A percentile compares a stretch with the other conserved stretches of the same genome.
These are phyloP conservation scores for Candida ficus DNA, from an alignment of 805 yeast genomes.

Conservation along the genomic window DNA sequence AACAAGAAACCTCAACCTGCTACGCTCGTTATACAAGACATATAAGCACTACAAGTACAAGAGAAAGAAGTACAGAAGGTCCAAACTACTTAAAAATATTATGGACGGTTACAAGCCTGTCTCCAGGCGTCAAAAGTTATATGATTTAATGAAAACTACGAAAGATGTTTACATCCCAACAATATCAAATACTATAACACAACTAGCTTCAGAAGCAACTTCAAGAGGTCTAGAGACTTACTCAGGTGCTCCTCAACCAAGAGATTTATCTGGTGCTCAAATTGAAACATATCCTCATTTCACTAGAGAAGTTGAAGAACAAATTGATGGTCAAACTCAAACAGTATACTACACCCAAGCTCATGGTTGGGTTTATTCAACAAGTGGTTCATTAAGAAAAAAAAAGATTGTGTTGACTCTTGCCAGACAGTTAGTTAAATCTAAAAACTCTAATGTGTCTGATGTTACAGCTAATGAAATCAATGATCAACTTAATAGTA, in stretches of 20 bases:
- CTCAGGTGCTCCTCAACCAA: not conserved
- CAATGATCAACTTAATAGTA: conserved; percentile 31
- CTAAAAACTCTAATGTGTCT: conserved; percentile 20
- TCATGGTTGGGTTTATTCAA: conserved; percentile 65
- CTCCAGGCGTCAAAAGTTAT: conserved; percentile 39
- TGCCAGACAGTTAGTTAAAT: conserved; percentile 59
- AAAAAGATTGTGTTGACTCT: conserved; percentile 64
- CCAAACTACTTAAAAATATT: too few relatives aligned
- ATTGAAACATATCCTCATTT: conserved; percentile 59
- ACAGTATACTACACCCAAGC: conserved; percentile 51
- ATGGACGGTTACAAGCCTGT: not conserved
- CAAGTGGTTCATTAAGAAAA: conserved; percentile 66
- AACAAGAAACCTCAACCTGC: too few relatives aligned
- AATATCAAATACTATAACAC: conserved; percentile 42
- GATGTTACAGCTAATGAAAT: conserved; percentile 29
- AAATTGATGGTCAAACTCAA: conserved; percentile 7
- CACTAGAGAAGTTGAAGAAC: conserved; percentile 28
- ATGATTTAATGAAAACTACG: conserved; percentile 49
- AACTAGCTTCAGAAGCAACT: conserved; percentile 41
- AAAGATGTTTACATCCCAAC: conserved; percentile 54
- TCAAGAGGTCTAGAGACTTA: too few relatives aligned
- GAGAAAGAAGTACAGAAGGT: too few relatives aligned
- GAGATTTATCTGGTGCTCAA: conserved; percentile 42
- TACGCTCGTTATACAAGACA: too few relatives aligned
- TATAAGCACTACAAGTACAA: too few relatives aligned